Evolutionary conservation across 495 filamentous ascomycete species (phyloP), one percentile per base, ranked within the genome.

Genomic region (Aspergillus bertholletiae): DNA sequence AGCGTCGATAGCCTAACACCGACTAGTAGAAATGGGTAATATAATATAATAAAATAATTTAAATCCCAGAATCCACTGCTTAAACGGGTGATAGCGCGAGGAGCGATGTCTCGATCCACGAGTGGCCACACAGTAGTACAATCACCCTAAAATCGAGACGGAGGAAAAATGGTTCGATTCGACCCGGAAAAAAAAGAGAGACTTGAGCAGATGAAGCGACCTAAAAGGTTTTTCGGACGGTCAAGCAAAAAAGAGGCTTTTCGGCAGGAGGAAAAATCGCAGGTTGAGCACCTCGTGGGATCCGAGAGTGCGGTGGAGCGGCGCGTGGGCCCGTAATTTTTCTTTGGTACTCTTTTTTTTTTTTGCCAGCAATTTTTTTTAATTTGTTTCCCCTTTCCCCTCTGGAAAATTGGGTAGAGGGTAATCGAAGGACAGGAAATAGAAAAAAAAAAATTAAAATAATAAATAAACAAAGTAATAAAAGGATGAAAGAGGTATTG

Each of bases 251-350:
- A 47, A 54, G 61, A 59, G 55, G 55, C 51, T 61, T 53, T 64
- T 65, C 56, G 66, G 66, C 59, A 68, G 60, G 47, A 58, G 49
- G 51, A 55, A 65, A 57, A 56, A 58, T 40, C 56, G 44, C 48
- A 63, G 59, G 56, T 43, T 49, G 61, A 62, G 54, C 55, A 62
- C 64, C 71, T 74, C 70, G 74, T 76, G 74, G 72, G 68, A 74
- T 74, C 66, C 69, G 69, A 69, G 66, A 65, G 68, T 68, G 62
- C 58, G 60, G 70, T 73, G 67, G 68, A 70, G 51, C 62, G 56
- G 46, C 58, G 64, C 70, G 73, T 60, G 72, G 74, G 66, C 63
- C 59, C 59, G 67, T 71, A 77, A 70, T 74, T 70, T 74, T 69
- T 62, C 58, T 63, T 52, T 61, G 55, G 21, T 17, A 39, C 7